Base-by-base conservation (phyloP, 2,329 filamentous ascomycete species). In the Pestalotiopsis sp. region DNA sequence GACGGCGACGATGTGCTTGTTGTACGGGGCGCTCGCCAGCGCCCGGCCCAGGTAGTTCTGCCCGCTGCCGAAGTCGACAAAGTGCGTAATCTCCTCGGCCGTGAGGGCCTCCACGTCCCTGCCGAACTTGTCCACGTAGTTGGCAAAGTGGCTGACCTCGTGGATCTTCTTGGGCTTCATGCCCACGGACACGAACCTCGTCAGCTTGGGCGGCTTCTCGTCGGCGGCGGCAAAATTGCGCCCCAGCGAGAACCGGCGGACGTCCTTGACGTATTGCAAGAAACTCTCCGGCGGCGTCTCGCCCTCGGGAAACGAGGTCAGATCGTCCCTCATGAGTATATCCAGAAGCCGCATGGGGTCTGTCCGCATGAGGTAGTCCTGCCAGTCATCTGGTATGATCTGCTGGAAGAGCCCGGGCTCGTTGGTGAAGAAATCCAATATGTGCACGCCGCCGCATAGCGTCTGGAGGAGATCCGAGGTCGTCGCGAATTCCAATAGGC, bases 91-190 rank as follows among this genome's bases (percentile, higher is more conserved):
- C 14, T 85, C 81, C 62, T 84, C 80, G 0, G 84, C 82, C 57
- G 91, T 86, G 1, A 88, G 82, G 1, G 83, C 77, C 3, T 88
- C 85, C 27, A 97, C 86, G 36, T 87, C 85, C 66, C 82, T 80
- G 0, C 88, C 85, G 11, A 91, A 82, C 3, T 81, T 76, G 64
- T 93, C 87, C 66, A 98, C 88, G 75, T 95, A 98, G 71, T 88
- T 88, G n/a, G 95, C 92, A 76, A 98, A 98, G 76, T 96, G 90
- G 69, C 90, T 88, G 39, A 98, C 96, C 82, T 99, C 96, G 76
- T 99, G 96, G 1, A 93, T 87, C 81, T 99, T 99, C 80, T 99
- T 99, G 20, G 92, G 89, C 71, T 94, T 97, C 96, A 99, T 99
- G 3, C 96, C 96, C 14, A 97, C 88, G 0, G 93, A 88, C 17